These are phyloP conservation scores for Biscogniauxia sp. DNA, from an alignment of 2,329 filamentous ascomycete genomes.

Conservation along the genomic window DNA sequence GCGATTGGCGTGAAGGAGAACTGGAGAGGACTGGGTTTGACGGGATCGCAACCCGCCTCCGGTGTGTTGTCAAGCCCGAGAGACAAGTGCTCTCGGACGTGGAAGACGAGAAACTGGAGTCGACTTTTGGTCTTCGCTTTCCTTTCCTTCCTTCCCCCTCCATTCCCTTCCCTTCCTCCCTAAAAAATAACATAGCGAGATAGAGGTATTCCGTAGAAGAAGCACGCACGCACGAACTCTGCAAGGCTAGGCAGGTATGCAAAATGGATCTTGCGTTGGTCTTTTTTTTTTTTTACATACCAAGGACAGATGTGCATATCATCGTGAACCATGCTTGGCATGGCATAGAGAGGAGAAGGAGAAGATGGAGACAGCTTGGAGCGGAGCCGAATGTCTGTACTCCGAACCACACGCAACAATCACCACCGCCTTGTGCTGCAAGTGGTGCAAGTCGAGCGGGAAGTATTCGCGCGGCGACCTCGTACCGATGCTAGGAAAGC, in stretches of 20 bases:
- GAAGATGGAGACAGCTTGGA: neutral
- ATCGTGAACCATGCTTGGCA: neutral
- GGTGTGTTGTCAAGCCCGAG: constrained; percentile 6
- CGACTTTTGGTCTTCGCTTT: neutral
- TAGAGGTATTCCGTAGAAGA: neutral
- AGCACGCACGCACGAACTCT: constrained; percentile 2
- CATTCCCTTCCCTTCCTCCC: too few species aligned
- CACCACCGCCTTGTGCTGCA: neutral
- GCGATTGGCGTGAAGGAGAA: constrained; percentile 11
- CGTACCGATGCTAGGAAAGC: constrained; percentile 26
- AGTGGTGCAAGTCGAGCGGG: constrained; percentile 1
- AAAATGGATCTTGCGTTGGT: too few species aligned
- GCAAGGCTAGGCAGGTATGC: constrained; percentile 7
- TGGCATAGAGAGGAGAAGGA: neutral
- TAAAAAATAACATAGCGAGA: too few species aligned
- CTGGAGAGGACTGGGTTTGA: neutral
- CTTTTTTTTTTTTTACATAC: too few species aligned
- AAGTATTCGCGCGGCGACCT: constrained; percentile 17
- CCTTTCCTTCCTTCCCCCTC: too few species aligned
- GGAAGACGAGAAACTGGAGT: constrained; percentile 6
- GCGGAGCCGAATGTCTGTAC: constrained; percentile 12
- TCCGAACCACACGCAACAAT: constrained; percentile 13
- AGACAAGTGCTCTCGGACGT: constrained; percentile 3
- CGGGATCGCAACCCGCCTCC: neutral
- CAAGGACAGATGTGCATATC: too few species aligned